Percentiles rank a stretch among this genome's conserved stretches.
Evolutionary conservation across 2,329 filamentous ascomycete genomes (phyloP).

Genomic region (Mariannaea elegans): DNA sequence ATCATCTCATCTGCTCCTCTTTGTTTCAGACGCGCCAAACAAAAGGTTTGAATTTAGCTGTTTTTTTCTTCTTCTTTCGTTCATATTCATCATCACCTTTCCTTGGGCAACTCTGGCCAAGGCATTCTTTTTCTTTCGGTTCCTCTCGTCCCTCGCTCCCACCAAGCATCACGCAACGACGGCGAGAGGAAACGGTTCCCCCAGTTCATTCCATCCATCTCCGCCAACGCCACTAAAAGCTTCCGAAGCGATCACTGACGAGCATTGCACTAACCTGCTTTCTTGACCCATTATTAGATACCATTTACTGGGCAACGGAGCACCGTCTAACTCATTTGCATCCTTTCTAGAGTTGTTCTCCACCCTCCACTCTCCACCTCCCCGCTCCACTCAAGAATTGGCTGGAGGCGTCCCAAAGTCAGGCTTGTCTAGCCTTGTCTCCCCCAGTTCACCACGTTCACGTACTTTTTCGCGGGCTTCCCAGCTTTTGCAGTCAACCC

Average conservation of each 20-base stretch:
- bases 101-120: neutral
- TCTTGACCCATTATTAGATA: conserved; percentile 2
- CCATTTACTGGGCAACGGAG: conserved; percentile 12
- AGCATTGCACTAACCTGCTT: conserved; percentile 15
- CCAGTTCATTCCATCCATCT: conserved; percentile 13
- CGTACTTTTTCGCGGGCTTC: conserved; percentile 10
- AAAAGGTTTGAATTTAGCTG: neutral
- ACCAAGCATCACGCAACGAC: conserved; percentile 9
- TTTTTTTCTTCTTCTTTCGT: neutral
- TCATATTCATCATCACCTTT: neutral
- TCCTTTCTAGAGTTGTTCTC: conserved; percentile 23
- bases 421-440: conserved; percentile 12
- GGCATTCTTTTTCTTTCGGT: neutral
- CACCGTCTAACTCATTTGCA: conserved; percentile 19
- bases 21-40: neutral
- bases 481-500: conserved; percentile 12
- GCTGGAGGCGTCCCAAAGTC: neutral
- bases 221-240: conserved; percentile 14
- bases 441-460: conserved; percentile 20
- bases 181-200: conserved; percentile 7
- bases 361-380: conserved; percentile 16
- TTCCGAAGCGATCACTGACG: neutral
- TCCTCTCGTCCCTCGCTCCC: neutral
- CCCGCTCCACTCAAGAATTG: conserved; percentile 5
- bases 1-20: conserved; percentile 6